phyloP scores from a whole-genome alignment of 163 green algal genomes.

The Prototheca cutis region DNA sequence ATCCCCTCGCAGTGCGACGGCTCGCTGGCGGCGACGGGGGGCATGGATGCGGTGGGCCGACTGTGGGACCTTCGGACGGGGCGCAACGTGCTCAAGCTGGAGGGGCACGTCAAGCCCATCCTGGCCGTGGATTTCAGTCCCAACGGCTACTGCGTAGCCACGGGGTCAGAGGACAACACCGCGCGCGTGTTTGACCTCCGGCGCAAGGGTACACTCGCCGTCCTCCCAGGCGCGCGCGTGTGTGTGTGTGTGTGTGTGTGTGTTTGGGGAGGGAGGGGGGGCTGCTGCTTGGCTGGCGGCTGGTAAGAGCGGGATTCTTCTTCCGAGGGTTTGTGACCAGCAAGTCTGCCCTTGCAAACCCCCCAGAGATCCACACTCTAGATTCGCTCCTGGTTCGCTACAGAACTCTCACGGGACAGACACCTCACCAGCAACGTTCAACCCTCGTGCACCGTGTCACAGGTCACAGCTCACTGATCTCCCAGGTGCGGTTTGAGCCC shows the following conservation, averaged over 20 bases:
- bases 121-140: constrained; percentile 77
- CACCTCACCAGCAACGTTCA: too few species aligned
- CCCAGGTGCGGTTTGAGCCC: constrained; percentile 63
- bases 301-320: too few species aligned
- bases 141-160: constrained; percentile 67
- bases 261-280: background rate
- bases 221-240: constrained; percentile 25
- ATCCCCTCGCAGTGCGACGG: constrained; percentile 54
- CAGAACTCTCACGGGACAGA: too few species aligned
- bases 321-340: too few species aligned
- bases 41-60: constrained; percentile 77
- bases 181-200: constrained; percentile 89
- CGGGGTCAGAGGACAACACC: constrained; percentile 65
- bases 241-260: too few species aligned
- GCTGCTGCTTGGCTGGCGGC: too few species aligned
- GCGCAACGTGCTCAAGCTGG: constrained; percentile 60
- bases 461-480: constrained; percentile 33
- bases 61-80: constrained; percentile 90
- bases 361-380: too few species aligned
- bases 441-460: too few species aligned
- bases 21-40: constrained; percentile 65
- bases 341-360: too few species aligned
- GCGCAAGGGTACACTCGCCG: constrained; percentile 52
- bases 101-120: constrained; percentile 81
- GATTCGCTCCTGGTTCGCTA: too few species aligned